Percentiles rank a stretch among this genome's conserved stretches.
These are phyloP conservation scores for Colletotrichum musae DNA, from an alignment of 2,329 filamentous ascomycete genomes.

Conservation along the genomic window DNA sequence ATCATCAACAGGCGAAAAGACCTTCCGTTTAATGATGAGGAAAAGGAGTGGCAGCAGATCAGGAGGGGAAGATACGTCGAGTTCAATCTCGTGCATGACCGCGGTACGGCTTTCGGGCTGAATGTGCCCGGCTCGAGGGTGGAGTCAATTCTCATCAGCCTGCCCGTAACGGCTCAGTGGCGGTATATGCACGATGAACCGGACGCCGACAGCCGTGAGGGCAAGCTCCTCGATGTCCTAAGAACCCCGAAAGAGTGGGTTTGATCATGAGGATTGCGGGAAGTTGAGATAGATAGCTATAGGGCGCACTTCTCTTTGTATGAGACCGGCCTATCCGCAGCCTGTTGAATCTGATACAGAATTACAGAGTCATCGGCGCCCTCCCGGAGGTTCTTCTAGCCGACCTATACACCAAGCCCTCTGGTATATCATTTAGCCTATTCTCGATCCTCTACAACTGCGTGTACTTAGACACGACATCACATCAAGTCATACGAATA, in stretches of 20 bases:
- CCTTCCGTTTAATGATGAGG: constrained; percentile 85
- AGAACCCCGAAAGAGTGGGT: constrained; percentile 77
- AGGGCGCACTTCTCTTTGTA: no score
- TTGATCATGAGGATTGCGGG: constrained; percentile 47
- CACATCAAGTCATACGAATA: no score
- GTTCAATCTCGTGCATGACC: constrained; percentile 97
- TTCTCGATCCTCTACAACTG: no score
- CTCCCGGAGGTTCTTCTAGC: no score
- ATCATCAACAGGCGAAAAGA: constrained; percentile 91
- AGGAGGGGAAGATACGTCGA: constrained; percentile 94
- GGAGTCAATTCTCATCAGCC: constrained; percentile 97
- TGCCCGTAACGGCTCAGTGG: constrained; percentile 94
- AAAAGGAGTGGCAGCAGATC: constrained; percentile 97
- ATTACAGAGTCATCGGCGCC: no score
- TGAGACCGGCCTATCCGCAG: no score
- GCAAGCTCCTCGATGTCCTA: constrained; percentile 81
- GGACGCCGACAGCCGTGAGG: constrained; percentile 80
- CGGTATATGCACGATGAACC: constrained; percentile 90
- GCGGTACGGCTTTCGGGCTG: constrained; percentile 93
- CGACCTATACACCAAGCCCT: no score
- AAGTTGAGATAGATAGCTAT: no score
- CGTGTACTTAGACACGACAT: no score
- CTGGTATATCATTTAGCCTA: no score
- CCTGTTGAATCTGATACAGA: no score
- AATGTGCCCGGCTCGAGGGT: constrained; percentile 92